Evolutionary conservation across 805 yeast genomes (phyloP), one percentile per base, ranked within the genome.

Genomic region (Isabelozyma rhagii): DNA sequence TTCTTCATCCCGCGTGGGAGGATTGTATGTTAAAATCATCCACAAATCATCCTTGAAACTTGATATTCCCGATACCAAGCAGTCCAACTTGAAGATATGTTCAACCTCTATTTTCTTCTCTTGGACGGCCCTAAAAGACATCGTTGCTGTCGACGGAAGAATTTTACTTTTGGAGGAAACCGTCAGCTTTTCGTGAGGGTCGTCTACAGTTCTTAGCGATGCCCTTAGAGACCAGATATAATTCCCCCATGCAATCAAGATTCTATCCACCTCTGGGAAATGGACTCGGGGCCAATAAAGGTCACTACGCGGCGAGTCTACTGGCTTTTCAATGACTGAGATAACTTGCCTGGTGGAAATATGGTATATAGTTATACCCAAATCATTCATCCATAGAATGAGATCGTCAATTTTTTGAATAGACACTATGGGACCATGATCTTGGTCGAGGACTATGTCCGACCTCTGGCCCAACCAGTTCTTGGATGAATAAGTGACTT

Each of bases 381-480:
- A 68, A 53, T 89, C 96, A 61, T 87, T 87, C 75, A 91, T 82
- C 96, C 97, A 91, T 3, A 93, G 57, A 1, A 91, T 57, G 13
- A 90, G 64, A 52, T 84, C 87, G 46, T 84, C 87, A 2, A 87
- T 61, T 49, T 83, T 75, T 50, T 78, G 76, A 4, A 93, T 71
- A 18, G 84, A 80, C 7, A 89, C 84, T 5, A 94, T 82, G 0
- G 96, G 85, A 0, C 92, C 91, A 42, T 78, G 69, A 6, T 77
- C 81, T 43, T 79, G 75, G 21, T 83, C 86, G 5, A 94, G 50
- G 0, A 78, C 67, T 0, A 82, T 74, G 58, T 94, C 98, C 2
- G 76, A 74, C 50, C 97, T 77, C 52, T 85, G 83, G 1, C 96
- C 96, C 6, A 94, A 71, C 99, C 99, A 93, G 58, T 87, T 88